A percentile compares a stretch with the other conserved stretches of the same genome.
phyloP scores from a whole-genome alignment of 2,329 filamentous ascomycete genomes.

The Trichoderma sp. region DNA sequence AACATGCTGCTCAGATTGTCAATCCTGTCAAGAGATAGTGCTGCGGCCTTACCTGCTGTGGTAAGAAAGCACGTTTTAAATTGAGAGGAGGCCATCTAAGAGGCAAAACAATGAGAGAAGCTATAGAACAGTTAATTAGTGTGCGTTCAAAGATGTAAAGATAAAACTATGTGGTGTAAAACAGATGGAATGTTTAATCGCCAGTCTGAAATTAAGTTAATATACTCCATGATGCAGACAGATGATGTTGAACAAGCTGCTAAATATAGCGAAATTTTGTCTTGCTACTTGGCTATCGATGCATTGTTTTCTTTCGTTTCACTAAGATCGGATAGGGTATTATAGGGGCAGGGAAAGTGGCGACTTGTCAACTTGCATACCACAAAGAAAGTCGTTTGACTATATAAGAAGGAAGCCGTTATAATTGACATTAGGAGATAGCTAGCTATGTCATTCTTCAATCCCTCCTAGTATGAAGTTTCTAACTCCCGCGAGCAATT shows the following conservation, averaged over 20 bases:
- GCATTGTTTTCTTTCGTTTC: not conserved
- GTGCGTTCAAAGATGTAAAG: not conserved
- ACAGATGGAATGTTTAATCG: not conserved
- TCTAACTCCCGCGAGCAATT: constrained; percentile 27
- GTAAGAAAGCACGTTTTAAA: not conserved
- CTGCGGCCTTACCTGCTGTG: not conserved
- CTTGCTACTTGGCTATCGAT: not conserved
- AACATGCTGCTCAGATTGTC: not conserved
- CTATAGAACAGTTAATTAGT: not conserved
- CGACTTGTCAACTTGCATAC: not conserved
- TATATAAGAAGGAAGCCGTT: not conserved
- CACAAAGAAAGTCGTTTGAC: not conserved
- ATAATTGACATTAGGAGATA: not conserved
- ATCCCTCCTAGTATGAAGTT: not conserved
- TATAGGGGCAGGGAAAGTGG: not conserved
- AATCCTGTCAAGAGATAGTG: not conserved
- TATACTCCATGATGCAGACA: not conserved
- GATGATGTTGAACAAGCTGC: not conserved
- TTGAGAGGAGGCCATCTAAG: not conserved
- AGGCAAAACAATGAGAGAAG: not conserved
- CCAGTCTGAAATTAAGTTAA: not conserved
- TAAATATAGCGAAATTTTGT: not conserved
- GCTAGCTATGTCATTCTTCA: not conserved
- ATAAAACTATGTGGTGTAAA: not conserved
- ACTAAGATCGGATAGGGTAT: not conserved